Conservation (phyloP, 2,329 filamentous ascomycete genomes). For the Cercospora nicotianae region DNA sequence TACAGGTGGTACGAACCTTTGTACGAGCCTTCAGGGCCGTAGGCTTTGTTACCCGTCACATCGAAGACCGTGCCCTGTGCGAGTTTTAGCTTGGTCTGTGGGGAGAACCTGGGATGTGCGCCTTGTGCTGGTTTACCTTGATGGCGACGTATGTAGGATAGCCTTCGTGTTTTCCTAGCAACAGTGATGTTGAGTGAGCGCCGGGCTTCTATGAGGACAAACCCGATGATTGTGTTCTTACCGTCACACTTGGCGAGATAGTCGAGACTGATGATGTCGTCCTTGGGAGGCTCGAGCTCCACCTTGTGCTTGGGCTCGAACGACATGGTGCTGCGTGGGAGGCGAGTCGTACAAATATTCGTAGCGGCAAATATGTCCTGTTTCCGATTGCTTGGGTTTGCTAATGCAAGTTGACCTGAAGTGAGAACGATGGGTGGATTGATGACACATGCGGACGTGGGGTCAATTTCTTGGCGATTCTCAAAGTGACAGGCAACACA, state of each 20-base stretch:
- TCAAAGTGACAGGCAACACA: neutral
- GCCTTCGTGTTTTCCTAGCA: constrained; percentile 62
- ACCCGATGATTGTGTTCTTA: constrained; percentile 49
- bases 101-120: neutral
- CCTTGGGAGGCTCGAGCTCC: constrained; percentile 77
- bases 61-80: constrained; percentile 86
- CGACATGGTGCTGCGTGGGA: constrained; percentile 31
- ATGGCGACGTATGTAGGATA: constrained; percentile 62
- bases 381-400: neutral
- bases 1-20: constrained; percentile 58
- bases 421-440: neutral
- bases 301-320: constrained; percentile 80
- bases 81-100: neutral
- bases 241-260: constrained; percentile 81
- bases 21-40: constrained; percentile 79
- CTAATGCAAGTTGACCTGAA: constrained; percentile 9
- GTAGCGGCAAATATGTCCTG: neutral
- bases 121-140: constrained; percentile 44
- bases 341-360: neutral
- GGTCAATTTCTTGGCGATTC: neutral
- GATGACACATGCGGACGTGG: constrained; percentile 1
- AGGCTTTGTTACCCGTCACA: constrained; percentile 84
- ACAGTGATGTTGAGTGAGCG: neutral
- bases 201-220: neutral
- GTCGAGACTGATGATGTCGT: constrained; percentile 78